These are phyloP conservation scores for Gastrodia elata DNA, from an alignment of 106 monocot genomes.

Conservation along the genomic window DNA sequence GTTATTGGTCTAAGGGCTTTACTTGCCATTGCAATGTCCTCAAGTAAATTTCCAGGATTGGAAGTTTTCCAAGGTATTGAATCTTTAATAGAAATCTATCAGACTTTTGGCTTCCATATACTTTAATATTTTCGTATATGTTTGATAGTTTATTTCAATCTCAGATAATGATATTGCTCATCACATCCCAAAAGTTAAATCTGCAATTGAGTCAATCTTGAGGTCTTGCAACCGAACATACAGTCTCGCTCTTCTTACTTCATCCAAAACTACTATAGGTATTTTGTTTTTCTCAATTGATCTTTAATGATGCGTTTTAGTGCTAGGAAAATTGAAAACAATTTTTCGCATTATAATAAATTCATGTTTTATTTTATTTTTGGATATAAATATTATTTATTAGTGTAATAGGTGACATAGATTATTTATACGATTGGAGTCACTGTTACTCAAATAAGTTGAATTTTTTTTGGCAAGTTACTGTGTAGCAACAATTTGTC, in stretches of 20 bases:
- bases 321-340: not conserved
- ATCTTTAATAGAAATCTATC: not conserved
- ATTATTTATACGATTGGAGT: too few relatives aligned
- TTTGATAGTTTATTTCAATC: constrained; percentile 6
- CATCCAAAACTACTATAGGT: constrained; percentile 81
- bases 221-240: constrained; percentile 84
- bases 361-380: not conserved
- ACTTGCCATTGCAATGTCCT: constrained; percentile 81
- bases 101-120: not conserved
- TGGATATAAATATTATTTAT: not conserved
- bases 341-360: not conserved
- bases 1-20: constrained; percentile 91
- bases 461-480: too few relatives aligned
- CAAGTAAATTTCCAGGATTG: constrained; percentile 54
- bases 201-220: constrained; percentile 86
- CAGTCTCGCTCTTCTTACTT: constrained; percentile 84
- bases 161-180: constrained; percentile 68
- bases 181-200: constrained; percentile 82
- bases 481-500: too few relatives aligned
- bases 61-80: constrained; percentile 60
- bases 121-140: constrained; percentile 3
- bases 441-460: too few relatives aligned
- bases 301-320: not conserved
- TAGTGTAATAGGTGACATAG: too few relatives aligned
- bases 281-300: constrained; percentile 7